Evolutionary conservation across 2,329 filamentous ascomycete genomes (phyloP).

Genomic region (Cucurbitaria berberidis): DNA sequence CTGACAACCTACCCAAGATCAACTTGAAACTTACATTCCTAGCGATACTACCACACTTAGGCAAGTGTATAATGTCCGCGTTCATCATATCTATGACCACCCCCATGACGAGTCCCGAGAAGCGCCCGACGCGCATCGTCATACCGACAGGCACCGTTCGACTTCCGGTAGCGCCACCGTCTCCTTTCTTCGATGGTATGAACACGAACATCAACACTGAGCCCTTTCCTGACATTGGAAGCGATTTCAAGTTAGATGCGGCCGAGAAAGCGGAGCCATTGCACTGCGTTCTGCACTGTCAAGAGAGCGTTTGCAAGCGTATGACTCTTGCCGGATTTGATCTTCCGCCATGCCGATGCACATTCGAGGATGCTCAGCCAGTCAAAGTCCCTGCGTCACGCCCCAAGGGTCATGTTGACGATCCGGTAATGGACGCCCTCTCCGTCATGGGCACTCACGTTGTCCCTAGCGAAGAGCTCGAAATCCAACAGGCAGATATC

Average conservation of each 20-base stretch:
- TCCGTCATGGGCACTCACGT: not conserved
- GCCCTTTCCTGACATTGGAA: conserved; percentile 5
- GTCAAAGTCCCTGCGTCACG: not conserved
- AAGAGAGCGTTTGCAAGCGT: not conserved
- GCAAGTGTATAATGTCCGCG: not conserved
- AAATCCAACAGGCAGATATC: not conserved
- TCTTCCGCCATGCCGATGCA: not conserved
- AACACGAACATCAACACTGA: conserved; percentile 4
- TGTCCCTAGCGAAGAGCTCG: not conserved
- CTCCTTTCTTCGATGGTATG: conserved; percentile 1
- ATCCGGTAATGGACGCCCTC: not conserved
- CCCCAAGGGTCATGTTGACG: not conserved
- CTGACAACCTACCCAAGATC: too few species aligned
- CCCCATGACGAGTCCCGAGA: not conserved
- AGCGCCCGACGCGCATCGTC: not conserved
- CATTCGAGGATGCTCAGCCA: not conserved
- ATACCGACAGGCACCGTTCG: not conserved
- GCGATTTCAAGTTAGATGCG: not conserved
- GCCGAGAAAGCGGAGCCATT: not conserved
- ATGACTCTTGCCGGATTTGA: not conserved
- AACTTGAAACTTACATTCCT: not conserved
- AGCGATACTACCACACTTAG: not conserved
- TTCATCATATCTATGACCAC: not conserved
- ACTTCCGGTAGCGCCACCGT: conserved; percentile 1
- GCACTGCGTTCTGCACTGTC: conserved; percentile 3